phyloP scores from a whole-genome alignment of 2,329 filamentous ascomycete species.

The Hymenoscyphus salicellus region DNA sequence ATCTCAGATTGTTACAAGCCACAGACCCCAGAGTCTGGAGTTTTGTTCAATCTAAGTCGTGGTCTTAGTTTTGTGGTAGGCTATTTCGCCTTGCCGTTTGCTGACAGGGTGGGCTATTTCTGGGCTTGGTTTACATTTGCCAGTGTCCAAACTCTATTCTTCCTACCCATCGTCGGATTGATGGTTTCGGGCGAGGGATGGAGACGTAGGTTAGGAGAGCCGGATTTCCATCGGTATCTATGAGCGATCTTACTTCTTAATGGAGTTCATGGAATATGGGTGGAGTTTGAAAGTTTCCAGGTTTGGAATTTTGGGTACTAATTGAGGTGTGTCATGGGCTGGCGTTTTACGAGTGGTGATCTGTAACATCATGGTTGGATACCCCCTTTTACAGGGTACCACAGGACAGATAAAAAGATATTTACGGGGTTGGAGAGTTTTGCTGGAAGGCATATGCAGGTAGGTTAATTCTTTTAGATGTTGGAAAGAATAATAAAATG shows the following conservation, averaged over 20 bases:
- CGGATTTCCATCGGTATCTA: conserved; percentile 27
- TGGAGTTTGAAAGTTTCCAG: no score
- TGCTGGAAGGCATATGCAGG: no score
- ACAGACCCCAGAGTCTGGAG: conserved; percentile 30
- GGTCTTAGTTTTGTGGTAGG: conserved; percentile 32
- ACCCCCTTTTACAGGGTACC: no score
- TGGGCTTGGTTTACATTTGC: conserved; percentile 32
- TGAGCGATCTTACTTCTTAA: conserved; percentile 5
- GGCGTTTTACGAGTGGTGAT: no score
- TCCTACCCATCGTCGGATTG: conserved; percentile 25
- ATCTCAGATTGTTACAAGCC: conserved; percentile 32
- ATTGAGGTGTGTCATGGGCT: no score
- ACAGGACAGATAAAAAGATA: no score
- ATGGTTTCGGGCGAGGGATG: conserved; percentile 31
- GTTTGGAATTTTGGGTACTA: no score
- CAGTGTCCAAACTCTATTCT: conserved; percentile 24
- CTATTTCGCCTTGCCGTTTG: conserved; percentile 30
- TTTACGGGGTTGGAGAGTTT: no score
- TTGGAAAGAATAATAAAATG: no score
- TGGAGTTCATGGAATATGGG: no score
- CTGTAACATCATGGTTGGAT: no score
- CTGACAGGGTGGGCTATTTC: conserved; percentile 21
- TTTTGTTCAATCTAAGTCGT: conserved; percentile 30
- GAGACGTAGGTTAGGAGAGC: conserved; percentile 23
- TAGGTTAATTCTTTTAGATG: no score